Conservation (phyloP, 805 yeast genomes). For the Lachancea thermotolerans region DNA sequence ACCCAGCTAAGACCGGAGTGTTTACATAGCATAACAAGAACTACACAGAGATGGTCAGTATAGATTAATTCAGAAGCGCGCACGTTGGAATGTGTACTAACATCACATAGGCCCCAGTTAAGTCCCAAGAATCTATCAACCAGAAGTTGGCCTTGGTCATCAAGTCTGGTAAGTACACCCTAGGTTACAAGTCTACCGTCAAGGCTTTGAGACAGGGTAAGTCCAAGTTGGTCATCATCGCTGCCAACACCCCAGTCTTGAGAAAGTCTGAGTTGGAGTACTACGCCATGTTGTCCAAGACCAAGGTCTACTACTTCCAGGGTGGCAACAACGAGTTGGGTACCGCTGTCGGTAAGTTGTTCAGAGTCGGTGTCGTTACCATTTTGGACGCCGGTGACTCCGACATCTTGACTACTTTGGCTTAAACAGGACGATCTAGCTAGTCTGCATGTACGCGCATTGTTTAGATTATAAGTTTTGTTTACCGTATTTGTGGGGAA, state of each 20-base stretch:
- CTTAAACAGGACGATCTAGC: constrained; percentile 16
- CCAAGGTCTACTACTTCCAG: constrained; percentile 95
- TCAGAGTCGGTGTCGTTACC: constrained; percentile 98
- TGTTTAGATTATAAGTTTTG: constrained; percentile 3
- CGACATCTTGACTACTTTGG: constrained; percentile 77
- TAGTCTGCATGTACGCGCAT: constrained; percentile 6
- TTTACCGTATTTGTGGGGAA: background rate
- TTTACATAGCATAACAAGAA: constrained; percentile 33
- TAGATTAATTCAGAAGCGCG: constrained; percentile 13
- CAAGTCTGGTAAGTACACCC: constrained; percentile 99
- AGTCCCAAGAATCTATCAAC: constrained; percentile 89
- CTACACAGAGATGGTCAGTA: constrained; percentile 98
- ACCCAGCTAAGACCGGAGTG: constrained; percentile 83
- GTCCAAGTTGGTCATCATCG: constrained; percentile 96
- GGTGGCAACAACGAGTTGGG: constrained; percentile 99
- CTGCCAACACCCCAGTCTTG: constrained; percentile 99
- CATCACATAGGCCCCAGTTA: constrained; percentile 76
- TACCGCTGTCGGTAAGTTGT: constrained; percentile 99
- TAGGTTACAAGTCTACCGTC: constrained; percentile 98
- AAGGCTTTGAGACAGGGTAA: constrained; percentile 98
- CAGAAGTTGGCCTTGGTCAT: constrained; percentile 95
- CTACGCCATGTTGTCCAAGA: constrained; percentile 99
- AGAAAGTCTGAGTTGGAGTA: constrained; percentile 99
- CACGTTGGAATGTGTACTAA: constrained; percentile 3
- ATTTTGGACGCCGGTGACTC: constrained; percentile 99